phyloP scores from a whole-genome alignment of 2,329 filamentous ascomycete species.

The Penicillium aurantiogriseum region DNA sequence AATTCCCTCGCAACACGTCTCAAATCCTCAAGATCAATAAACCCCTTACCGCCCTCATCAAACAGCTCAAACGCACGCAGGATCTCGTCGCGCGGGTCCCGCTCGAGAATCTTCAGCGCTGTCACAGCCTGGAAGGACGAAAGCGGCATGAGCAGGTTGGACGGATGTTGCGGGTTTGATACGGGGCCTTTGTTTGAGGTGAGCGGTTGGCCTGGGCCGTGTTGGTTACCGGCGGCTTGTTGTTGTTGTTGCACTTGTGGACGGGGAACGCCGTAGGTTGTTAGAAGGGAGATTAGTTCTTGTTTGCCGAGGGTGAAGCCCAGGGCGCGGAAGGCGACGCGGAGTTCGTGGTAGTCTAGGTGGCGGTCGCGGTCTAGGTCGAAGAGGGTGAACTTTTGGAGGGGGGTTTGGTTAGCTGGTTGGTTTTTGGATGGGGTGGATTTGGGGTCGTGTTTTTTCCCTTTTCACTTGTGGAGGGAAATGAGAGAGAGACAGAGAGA shows the following conservation, averaged over 20 bases:
- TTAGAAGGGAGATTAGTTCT: slow-evolving; percentile 78
- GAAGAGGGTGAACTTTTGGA: slow-evolving; percentile 78
- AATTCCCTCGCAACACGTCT: slow-evolving; percentile 83
- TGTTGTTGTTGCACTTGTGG: slow-evolving; percentile 50
- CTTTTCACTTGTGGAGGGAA: background rate
- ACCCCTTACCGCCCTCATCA: slow-evolving; percentile 86
- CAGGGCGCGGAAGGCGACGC: slow-evolving; percentile 91
- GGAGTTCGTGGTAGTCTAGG: slow-evolving; percentile 97
- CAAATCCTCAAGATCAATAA: slow-evolving; percentile 85
- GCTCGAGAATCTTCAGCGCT: slow-evolving; percentile 73
- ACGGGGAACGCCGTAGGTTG: slow-evolving; percentile 74
- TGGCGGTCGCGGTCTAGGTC: slow-evolving; percentile 92
- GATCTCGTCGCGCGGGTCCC: slow-evolving; percentile 89
- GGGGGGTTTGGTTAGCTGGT: background rate
- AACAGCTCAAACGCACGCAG: slow-evolving; percentile 89
- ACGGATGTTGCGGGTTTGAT: slow-evolving; percentile 57
- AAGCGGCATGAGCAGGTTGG: slow-evolving; percentile 69
- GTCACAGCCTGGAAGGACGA: slow-evolving; percentile 73
- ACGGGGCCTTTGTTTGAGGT: slow-evolving; percentile 23
- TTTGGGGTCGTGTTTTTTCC: background rate
- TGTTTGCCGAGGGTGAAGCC: slow-evolving; percentile 88
- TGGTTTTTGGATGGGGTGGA: background rate
- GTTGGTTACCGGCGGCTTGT: slow-evolving; percentile 3
- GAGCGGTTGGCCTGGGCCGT: slow-evolving; percentile 34
- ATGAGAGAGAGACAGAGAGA: background rate